Base-by-base conservation (phyloP, 208 protist genomes). In the Leishmania aethiopica region DNA sequence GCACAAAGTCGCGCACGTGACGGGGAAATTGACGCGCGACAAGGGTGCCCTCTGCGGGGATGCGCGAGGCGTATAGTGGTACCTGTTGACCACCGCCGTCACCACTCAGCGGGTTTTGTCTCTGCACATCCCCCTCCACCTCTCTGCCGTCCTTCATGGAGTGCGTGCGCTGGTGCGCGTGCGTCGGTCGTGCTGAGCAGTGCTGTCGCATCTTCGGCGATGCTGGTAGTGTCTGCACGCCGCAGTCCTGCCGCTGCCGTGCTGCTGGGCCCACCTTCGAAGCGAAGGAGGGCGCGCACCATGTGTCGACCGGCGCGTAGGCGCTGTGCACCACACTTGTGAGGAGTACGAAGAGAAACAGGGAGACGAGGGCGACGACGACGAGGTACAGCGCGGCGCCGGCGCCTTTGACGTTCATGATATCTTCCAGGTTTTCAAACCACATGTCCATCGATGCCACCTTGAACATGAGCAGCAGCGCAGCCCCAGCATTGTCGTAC, bases 391-490 rank as follows among this genome's bases (percentile, higher is more conserved):
- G 51, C 28, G 86, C 86, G 5, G 83, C 84, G 2, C 81, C 88
- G 2, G 84, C 60, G 17, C 90, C 90, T 2, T 47, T 80, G 5
- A 83, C 79, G 51, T 86, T 79, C 92, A 95, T 92, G 51, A 89
- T 49, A 15, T 72, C 57, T 35, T 92, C 87, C 25, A 92, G 35
- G 67, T 91, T 78, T 55, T 89, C 75, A 75, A 79, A 85, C 90
- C 89, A 91, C 70, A 89, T 87, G 79, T 95, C 92, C 8, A 86
- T 77, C 37, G 86, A 83, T 13, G 71, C 74, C 7, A 88, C 80
- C 74, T 88, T 89, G 42, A 90, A 77, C 45, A 85, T 60, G 1
- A 86, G 32, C 32, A 95, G 84, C 49, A 95, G 60, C 0, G 87
- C 86, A 0, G 86, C 74, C 5, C 85, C 88, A 40, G 88, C 60